Conservation (phyloP, 208 protist genomes). For the Vickermania spadyakhi region DNA sequence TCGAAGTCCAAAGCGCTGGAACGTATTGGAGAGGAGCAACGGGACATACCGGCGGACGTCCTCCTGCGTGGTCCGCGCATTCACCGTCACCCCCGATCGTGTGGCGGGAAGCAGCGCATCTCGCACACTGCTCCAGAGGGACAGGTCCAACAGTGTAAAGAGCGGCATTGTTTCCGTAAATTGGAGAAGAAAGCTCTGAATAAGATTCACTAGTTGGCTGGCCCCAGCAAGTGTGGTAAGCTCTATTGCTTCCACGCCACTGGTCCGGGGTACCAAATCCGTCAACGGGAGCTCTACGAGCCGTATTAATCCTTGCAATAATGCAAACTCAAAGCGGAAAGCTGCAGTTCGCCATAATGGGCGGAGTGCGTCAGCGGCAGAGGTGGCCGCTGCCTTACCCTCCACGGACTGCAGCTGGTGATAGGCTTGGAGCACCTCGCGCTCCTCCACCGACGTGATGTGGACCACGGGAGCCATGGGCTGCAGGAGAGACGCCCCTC, state of each 20-base stretch:
- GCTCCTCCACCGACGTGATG: slow-evolving; percentile 71
- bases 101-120: slow-evolving; percentile 11
- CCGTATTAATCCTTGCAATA: slow-evolving; percentile 42
- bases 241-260: background rate
- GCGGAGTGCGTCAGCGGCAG: slow-evolving; percentile 15
- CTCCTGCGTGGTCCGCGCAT: slow-evolving; percentile 3
- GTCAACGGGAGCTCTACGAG: slow-evolving; percentile 7
- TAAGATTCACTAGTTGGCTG: slow-evolving; percentile 17
- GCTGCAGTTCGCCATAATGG: slow-evolving; percentile 51
- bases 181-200: slow-evolving; percentile 38
- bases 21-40: slow-evolving; percentile 48
- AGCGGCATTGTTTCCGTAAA: slow-evolving; percentile 42
- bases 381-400: background rate
- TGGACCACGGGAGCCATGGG: slow-evolving; percentile 35
- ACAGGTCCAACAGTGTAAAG: slow-evolving; percentile 42
- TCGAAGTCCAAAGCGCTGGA: slow-evolving; percentile 42
- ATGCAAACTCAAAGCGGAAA: slow-evolving; percentile 66
- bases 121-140: slow-evolving; percentile 47
- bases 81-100: background rate
- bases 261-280: background rate
- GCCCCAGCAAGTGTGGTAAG: slow-evolving; percentile 7
- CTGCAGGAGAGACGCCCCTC: slow-evolving; percentile 24
- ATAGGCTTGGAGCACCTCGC: slow-evolving; percentile 30
- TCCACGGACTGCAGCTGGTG: background rate
- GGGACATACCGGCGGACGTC: slow-evolving; percentile 33